These are phyloP conservation scores for Yamadazyma pseudoaaseri DNA, from an alignment of 1,139 yeast species.

Conservation along the genomic window DNA sequence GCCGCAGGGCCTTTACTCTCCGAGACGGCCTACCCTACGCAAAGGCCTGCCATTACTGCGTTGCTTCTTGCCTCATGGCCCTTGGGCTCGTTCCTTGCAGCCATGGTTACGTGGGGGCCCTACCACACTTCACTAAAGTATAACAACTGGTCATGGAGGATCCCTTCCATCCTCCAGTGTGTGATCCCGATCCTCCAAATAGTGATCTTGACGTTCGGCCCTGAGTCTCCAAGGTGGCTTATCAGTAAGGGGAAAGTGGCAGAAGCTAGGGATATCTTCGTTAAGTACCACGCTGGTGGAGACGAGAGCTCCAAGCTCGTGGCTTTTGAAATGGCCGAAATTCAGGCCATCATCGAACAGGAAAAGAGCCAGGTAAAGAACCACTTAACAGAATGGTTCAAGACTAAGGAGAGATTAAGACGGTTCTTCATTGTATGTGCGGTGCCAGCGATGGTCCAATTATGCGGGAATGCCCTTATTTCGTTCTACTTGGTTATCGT, in stretches of 20 bases:
- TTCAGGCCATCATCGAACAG: constrained; percentile 35
- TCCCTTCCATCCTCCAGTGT: constrained; percentile 46
- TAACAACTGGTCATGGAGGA: constrained; percentile 35
- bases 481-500: constrained; percentile 50
- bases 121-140: constrained; percentile 20
- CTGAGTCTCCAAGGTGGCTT: constrained; percentile 7
- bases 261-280: constrained; percentile 7
- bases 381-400: constrained; percentile 30
- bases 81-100: constrained; percentile 55
- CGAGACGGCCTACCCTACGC: constrained; percentile 46
- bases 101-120: constrained; percentile 50
- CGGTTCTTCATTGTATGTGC: constrained; percentile 38
- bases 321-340: constrained; percentile 46
- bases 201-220: constrained; percentile 18
- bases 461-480: constrained; percentile 52
- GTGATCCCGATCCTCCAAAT: constrained; percentile 26
- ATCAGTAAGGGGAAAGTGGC: constrained; percentile 5
- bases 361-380: constrained; percentile 22
- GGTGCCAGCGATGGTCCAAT: constrained; percentile 40
- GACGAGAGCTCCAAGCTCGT: constrained; percentile 31
- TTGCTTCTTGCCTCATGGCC: constrained; percentile 49
- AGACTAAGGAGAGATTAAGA: constrained; percentile 22
- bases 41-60: constrained; percentile 45
- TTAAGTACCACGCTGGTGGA: constrained; percentile 41
- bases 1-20: constrained; percentile 40